Base-by-base conservation (phyloP, 371 early-diverging fungal genomes). In the Coemansia linderi region DNA sequence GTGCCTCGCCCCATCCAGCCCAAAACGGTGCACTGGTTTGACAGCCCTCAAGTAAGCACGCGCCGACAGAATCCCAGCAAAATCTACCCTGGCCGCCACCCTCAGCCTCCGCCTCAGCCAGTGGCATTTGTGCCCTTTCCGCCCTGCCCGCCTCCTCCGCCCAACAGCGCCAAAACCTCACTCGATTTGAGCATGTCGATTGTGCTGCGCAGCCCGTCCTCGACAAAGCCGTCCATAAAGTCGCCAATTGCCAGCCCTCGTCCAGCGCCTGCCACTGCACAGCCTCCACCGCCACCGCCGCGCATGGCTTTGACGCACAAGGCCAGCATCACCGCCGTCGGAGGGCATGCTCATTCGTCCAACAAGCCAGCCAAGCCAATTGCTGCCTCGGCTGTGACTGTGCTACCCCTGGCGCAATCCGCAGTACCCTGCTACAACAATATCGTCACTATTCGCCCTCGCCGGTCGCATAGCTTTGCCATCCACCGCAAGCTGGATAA, bases 1-100 rank as follows among this genome's bases (percentile, higher is more conserved):
- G 19, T 17, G 1, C 15, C 43, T 9, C 38, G 57, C 61, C 41
- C 48, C 15, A 36, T 24, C 1, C 36, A 36, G 46, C 44, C 60
- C 36, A 76, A 76, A 63, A 61, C 76, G 0, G 76, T 76, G 2
- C 76, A 72, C 29, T 76, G 76, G 76, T 76, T 73, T 37, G 76
- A 76, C 48, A 57, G 69, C 27, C 73, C 52, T 38, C n/a, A 41
- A 19, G 6, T 52, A 19, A 58, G 43, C 36, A 37, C 36, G 1
- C 60, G 40, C 8, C 50, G 50, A 27, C 50, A 27, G 4, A 50
- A 27, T 24, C 27, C 50, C 24, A 50, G 50, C 50, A 50, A 50
- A 9, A 27, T 13, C 22, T 5, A 22, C 13, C 50, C 50, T 27
- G 27, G 50, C 10, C 27, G 9, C 27, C 13, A 13, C 10, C 48